Evolutionary conservation across 2,329 filamentous ascomycete species (phyloP).

Genomic region (Xylariomycetidae sp.): DNA sequence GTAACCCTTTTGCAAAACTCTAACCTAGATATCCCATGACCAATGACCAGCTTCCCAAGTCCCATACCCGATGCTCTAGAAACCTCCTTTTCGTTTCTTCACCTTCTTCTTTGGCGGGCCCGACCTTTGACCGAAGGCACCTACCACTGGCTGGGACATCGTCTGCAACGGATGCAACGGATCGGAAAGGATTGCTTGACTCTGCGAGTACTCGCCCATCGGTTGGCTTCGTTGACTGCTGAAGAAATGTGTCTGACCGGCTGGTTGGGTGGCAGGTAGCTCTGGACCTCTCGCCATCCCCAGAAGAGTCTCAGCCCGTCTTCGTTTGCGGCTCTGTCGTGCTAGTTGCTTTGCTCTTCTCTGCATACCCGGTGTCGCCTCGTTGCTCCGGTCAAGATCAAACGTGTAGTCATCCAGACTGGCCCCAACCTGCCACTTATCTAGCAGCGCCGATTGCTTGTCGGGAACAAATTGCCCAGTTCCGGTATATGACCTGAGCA

Average conservation of each 20-base stretch:
- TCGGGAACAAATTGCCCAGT: slow-evolving; percentile 19
- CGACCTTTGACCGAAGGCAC: slow-evolving; percentile 23
- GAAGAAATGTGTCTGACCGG: slow-evolving; percentile 15
- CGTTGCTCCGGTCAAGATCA: slow-evolving; percentile 22
- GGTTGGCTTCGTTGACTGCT: slow-evolving; percentile 22
- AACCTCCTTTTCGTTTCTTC: slow-evolving; percentile 26
- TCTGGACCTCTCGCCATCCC: slow-evolving; percentile 19
- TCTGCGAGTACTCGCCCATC: slow-evolving; percentile 14
- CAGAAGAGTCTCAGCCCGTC: slow-evolving; percentile 24
- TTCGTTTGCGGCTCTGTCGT: slow-evolving; percentile 24
- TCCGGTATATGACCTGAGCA: slow-evolving; percentile 26
- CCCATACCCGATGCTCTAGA: too few species aligned
- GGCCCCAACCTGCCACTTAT: slow-evolving; percentile 23
- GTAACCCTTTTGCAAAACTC: too few species aligned
- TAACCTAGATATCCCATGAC: too few species aligned
- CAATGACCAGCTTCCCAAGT: too few species aligned
- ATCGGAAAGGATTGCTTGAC: slow-evolving; percentile 13
- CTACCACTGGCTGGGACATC: slow-evolving; percentile 28
- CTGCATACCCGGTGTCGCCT: slow-evolving; percentile 20
- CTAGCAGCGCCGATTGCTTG: slow-evolving; percentile 19
- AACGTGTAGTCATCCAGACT: slow-evolving; percentile 22
- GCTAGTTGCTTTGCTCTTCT: slow-evolving; percentile 21
- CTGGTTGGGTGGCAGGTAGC: slow-evolving; percentile 23
- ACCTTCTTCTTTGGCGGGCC: slow-evolving; percentile 23
- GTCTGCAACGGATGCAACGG: slow-evolving; percentile 17